phyloP scores from a whole-genome alignment of 495 filamentous ascomycete genomes.

The Daldinia loculata region DNA sequence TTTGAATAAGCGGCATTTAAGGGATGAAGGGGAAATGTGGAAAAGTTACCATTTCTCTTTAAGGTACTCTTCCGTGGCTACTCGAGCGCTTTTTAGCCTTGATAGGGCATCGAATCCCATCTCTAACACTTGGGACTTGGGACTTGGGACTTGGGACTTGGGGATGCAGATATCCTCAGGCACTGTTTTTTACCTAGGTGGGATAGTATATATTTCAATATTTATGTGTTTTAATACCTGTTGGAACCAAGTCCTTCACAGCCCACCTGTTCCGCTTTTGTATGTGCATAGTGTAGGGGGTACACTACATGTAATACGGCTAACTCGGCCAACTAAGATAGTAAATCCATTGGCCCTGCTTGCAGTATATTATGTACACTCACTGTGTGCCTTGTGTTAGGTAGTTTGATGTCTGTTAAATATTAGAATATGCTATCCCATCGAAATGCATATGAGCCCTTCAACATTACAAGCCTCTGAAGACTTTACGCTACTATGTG shows the following conservation, averaged over 20 bases:
- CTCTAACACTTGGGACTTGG: not conserved
- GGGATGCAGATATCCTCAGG: not conserved
- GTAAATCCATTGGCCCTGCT: not conserved
- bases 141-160: not conserved
- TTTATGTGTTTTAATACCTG: not conserved
- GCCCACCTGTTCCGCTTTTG: conserved; percentile 25
- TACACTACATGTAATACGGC: not conserved
- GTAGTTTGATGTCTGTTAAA: not conserved
- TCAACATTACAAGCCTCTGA: too few relatives aligned
- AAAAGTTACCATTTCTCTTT: conserved; percentile 37
- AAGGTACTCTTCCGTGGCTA: conserved; percentile 29
- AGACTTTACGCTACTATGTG: too few relatives aligned
- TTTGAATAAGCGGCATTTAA: not conserved
- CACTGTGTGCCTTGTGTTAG: not conserved
- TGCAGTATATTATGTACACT: not conserved
- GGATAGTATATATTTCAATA: not conserved
- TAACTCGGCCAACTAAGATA: not conserved
- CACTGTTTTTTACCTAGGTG: not conserved
- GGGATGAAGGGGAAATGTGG: not conserved
- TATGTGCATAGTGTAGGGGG: not conserved
- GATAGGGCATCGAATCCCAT: conserved; percentile 37
- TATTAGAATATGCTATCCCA: not conserved
- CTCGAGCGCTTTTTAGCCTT: conserved; percentile 23
- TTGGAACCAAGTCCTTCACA: not conserved
- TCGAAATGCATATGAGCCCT: not conserved